Conservation (phyloP, 352 stramenopile species). For the Pythium volutum region DNA sequence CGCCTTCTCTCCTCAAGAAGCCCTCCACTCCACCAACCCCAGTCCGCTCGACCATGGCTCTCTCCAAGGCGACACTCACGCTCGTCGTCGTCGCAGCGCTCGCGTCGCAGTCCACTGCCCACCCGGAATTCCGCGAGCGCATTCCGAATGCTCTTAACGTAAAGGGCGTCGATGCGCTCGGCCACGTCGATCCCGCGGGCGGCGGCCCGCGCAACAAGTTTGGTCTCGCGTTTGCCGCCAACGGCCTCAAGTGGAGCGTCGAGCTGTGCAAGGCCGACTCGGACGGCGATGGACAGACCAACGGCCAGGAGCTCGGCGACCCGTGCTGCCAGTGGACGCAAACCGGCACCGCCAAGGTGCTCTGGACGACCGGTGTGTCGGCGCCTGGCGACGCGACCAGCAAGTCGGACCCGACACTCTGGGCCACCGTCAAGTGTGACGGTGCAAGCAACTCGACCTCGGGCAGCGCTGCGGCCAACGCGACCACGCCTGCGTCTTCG, state of each 20-base stretch:
- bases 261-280: slow-evolving; percentile 12
- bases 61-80: not conserved
- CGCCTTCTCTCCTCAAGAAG: not conserved
- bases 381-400: slow-evolving; percentile 23
- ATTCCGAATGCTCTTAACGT: slow-evolving; percentile 21
- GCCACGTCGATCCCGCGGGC: slow-evolving; percentile 28
- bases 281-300: slow-evolving; percentile 36
- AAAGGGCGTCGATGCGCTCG: slow-evolving; percentile 23
- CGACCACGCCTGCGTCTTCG: not conserved
- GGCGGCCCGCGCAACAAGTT: slow-evolving; percentile 30
- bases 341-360: slow-evolving; percentile 11
- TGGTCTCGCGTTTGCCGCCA: slow-evolving; percentile 30
- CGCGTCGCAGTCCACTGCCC: not conserved
- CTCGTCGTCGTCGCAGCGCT: not conserved
- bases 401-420: slow-evolving; percentile 22
- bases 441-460: not conserved
- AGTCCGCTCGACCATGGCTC: not conserved
- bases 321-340: slow-evolving; percentile 24
- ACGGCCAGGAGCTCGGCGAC: slow-evolving; percentile 36
- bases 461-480: not conserved
- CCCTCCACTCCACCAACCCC: no score
- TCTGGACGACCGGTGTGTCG: slow-evolving; percentile 29
- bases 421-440: slow-evolving; percentile 8
- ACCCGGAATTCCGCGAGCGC: slow-evolving; percentile 8
- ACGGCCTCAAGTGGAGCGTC: slow-evolving; percentile 26